Base-by-base conservation (phyloP, 345 rosid species). In the Kandelia obovata region DNA sequence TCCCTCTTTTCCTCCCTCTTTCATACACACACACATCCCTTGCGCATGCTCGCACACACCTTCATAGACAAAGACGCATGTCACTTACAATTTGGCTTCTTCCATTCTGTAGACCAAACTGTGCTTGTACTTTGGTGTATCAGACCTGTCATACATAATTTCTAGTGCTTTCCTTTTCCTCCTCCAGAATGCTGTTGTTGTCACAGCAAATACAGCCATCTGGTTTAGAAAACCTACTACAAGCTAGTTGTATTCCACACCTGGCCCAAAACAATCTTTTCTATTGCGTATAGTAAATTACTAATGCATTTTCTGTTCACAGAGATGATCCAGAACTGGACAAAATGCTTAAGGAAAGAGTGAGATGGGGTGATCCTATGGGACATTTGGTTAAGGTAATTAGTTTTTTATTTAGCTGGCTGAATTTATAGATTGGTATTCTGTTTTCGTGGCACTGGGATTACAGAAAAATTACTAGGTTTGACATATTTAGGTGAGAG, bases 271-370 rank as follows among this genome's bases (percentile, higher is more conserved):
- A 28, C 23, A 11, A n/a, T 19, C 56, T 10, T 21, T 68, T 5
- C 43, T 69, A 35, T n/a, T 57, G 39, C 5, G 6, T 5, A 30
- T 73, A 13, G n/a, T 7, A 26, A 58, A 46, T 72, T 73, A 58
- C 71, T 64, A 11, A 0, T 63, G 59, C 70, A 28, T 69, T 27
- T 59, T 46, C 21, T 57, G 9, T 64, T 73, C 71, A 75, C 86
- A 92, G 98, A 78, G 98, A 92, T 74, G 99, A 95, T 78, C 94
- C 96, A 0, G 93, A 91, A 75, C 96, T 95, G n/a, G 96, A 95
- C 66, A 78, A 70, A 53, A 82, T 87, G 86, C 71, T 89, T 78
- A 95, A 82, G 84, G 89, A 92, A 2, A 83, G 88, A 78, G 55
- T 83, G 53, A 80, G 99, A 78, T 95, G 87, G 87, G 97, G 96